These are phyloP conservation scores for Fusarium chlamydosporum DNA, from an alignment of 2,329 filamentous ascomycete genomes.

Conservation along the genomic window DNA sequence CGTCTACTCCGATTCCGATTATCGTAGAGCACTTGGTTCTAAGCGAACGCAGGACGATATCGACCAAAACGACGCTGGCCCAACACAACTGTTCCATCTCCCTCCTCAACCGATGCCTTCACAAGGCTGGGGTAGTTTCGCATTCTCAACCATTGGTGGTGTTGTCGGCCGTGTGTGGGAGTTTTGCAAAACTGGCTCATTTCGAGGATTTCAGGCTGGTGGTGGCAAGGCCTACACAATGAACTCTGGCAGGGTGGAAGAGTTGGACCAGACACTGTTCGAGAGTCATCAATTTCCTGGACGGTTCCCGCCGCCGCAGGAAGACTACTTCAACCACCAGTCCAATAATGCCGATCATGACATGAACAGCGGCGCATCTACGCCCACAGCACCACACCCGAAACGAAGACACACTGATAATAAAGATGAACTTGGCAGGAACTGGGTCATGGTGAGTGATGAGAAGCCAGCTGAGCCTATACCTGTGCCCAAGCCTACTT, in stretches of 20 bases:
- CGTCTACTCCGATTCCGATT: constrained; percentile 70
- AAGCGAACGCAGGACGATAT: constrained; percentile 58
- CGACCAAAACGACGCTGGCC: constrained; percentile 54
- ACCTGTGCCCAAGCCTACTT: constrained; percentile 40
- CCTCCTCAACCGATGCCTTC: constrained; percentile 51
- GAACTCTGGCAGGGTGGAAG: constrained; percentile 44
- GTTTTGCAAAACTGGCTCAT: constrained; percentile 81
- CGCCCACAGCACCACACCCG: constrained; percentile 61
- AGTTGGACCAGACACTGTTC: constrained; percentile 39
- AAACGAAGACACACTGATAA: constrained; percentile 69
- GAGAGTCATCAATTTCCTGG: constrained; percentile 50
- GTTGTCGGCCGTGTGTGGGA: constrained; percentile 85
- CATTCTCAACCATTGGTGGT: constrained; percentile 74
- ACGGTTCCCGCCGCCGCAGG: constrained; percentile 53
- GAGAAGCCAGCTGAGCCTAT: constrained; percentile 45
- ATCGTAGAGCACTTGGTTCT: constrained; percentile 66
- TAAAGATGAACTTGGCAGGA: constrained; percentile 71
- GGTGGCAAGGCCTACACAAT: constrained; percentile 80
- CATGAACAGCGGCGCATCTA: constrained; percentile 55
- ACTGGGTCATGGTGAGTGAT: constrained; percentile 78
- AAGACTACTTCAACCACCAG: constrained; percentile 39
- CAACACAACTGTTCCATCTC: constrained; percentile 54
- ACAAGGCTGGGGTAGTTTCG: constrained; percentile 69
- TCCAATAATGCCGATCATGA: constrained; percentile 48
- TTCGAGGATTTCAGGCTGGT: constrained; percentile 88